These are phyloP conservation scores for Hibiscus syriacus DNA, from an alignment of 345 rosid species.

Conservation along the genomic window DNA sequence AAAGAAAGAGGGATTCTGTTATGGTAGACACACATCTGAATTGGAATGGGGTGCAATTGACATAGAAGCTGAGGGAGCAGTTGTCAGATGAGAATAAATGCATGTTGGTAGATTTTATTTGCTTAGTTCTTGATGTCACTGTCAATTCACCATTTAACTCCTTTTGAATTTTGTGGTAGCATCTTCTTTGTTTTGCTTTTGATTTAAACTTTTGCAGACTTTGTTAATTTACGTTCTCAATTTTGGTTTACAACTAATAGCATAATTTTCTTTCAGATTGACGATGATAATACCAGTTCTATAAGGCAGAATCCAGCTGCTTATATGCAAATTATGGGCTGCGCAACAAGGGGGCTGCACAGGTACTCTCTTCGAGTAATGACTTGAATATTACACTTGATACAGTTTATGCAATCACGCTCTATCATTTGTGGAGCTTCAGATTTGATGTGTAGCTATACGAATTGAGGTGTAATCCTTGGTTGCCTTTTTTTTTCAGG, in stretches of 20 bases:
- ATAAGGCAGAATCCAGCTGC: slow-evolving; percentile 62
- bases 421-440: not conserved
- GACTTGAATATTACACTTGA: slow-evolving; percentile 6
- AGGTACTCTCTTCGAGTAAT: slow-evolving; percentile 40
- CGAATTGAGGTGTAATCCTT: slow-evolving; percentile 7
- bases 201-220: not conserved
- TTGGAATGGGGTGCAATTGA: not conserved
- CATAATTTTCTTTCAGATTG: slow-evolving; percentile 46
- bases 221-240: not conserved
- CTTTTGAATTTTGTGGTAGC: not conserved
- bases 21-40: not conserved
- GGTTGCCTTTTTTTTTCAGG: slow-evolving; percentile 33
- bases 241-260: slow-evolving; percentile 2
- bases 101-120: not conserved
- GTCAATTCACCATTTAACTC: not conserved
- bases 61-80: not conserved
- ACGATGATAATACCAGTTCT: slow-evolving; percentile 45
- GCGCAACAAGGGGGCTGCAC: slow-evolving; percentile 73
- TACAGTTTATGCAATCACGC: slow-evolving; percentile 2
- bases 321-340: slow-evolving; percentile 51
- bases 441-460: not conserved
- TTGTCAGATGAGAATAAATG: not conserved
- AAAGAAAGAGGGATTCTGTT: not conserved
- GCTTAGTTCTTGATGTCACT: not conserved
- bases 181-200: not conserved